These are phyloP conservation scores for Penicillium sp. DNA, from an alignment of 2,329 filamentous ascomycete species.

Conservation along the genomic window DNA sequence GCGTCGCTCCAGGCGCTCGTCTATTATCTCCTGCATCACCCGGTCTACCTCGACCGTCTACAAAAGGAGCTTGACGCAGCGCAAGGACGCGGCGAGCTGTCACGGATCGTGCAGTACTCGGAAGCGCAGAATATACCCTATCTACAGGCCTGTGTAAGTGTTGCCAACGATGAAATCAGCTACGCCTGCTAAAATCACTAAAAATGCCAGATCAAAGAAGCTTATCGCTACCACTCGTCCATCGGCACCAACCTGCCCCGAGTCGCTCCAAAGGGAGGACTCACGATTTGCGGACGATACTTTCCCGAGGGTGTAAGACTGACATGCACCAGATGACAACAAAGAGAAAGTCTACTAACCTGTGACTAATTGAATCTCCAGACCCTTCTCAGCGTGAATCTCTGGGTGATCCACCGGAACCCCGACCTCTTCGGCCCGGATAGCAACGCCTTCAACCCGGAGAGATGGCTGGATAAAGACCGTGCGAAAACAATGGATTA, in stretches of 20 bases:
- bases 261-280: slow-evolving; percentile 30
- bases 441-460: slow-evolving; percentile 37
- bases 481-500: slow-evolving; percentile 14
- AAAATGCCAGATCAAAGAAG: slow-evolving; percentile 35
- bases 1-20: slow-evolving; percentile 38
- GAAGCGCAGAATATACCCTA: slow-evolving; percentile 32
- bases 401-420: slow-evolving; percentile 40
- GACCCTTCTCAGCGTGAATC: slow-evolving; percentile 36
- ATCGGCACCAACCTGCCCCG: slow-evolving; percentile 32
- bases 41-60: slow-evolving; percentile 3
- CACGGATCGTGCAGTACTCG: slow-evolving; percentile 19
- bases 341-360: not conserved
- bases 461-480: slow-evolving; percentile 34
- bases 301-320: slow-evolving; percentile 30
- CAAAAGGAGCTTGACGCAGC: slow-evolving; percentile 9
- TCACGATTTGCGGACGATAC: slow-evolving; percentile 30
- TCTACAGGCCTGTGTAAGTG: slow-evolving; percentile 34
- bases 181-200: too few species aligned
- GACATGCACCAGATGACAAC: not conserved
- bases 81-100: slow-evolving; percentile 11
- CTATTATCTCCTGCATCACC: slow-evolving; percentile 36
- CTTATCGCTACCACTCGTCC: slow-evolving; percentile 36
- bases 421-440: slow-evolving; percentile 38
- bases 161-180: not conserved
- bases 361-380: not conserved